These are phyloP conservation scores for Zygoascus ofunaensis DNA, from an alignment of 805 yeast species.

Conservation along the genomic window DNA sequence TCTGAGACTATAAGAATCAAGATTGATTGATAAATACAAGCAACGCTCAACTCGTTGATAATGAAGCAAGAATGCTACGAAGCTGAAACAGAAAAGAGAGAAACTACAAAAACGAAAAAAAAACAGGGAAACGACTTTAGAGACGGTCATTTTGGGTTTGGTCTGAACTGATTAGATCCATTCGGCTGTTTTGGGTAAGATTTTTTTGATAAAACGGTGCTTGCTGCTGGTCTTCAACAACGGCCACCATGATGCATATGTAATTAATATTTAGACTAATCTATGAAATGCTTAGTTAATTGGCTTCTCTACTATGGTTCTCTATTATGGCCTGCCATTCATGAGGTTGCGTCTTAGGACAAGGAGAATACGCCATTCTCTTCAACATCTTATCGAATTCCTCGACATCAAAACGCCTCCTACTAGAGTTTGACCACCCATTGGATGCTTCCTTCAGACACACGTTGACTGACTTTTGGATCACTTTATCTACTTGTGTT, in stretches of 20 bases:
- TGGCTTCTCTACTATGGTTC: no score
- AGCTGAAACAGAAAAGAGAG: neutral
- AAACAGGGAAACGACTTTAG: neutral
- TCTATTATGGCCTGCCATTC: no score
- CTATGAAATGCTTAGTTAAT: no score
- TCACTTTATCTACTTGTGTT: slow-evolving; percentile 6
- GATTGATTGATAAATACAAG: slow-evolving; percentile 1
- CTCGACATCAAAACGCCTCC: neutral
- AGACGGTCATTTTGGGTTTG: no score
- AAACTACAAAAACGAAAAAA: neutral
- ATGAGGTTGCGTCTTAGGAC: neutral
- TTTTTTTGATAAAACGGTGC: neutral
- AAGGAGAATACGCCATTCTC: neutral
- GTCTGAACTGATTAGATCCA: no score
- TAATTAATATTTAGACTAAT: no score
- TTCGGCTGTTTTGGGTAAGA: neutral
- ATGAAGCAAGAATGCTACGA: no score
- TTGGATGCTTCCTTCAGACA: neutral
- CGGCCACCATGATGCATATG: slow-evolving; percentile 8
- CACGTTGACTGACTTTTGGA: slow-evolving; percentile 7
- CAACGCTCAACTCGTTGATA: slow-evolving; percentile 23
- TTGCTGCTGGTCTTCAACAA: slow-evolving; percentile 17
- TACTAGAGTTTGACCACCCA: slow-evolving; percentile 10
- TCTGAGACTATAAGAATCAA: neutral
- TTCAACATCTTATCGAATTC: slow-evolving; percentile 7